phyloP scores from a whole-genome alignment of 2,329 filamentous ascomycete genomes.

The Fusarium sp. region DNA sequence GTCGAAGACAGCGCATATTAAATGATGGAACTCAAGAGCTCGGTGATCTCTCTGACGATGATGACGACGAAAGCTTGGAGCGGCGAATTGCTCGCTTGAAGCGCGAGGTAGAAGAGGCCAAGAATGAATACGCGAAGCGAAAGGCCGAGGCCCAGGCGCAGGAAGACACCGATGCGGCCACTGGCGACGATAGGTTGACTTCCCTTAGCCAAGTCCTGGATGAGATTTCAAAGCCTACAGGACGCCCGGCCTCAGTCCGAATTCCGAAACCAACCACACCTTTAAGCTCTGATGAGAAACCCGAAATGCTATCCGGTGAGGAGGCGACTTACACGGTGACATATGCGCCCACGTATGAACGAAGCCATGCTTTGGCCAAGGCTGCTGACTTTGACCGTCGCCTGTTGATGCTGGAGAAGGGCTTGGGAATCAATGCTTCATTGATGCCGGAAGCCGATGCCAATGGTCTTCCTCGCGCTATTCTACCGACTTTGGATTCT shows the following conservation, averaged over 20 bases:
- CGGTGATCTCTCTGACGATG: constrained; percentile 80
- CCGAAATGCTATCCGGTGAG: constrained; percentile 38
- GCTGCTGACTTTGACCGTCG: constrained; percentile 90
- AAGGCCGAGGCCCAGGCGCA: constrained; percentile 61
- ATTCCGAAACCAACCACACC: constrained; percentile 20
- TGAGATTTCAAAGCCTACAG: constrained; percentile 63
- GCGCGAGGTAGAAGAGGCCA: constrained; percentile 83
- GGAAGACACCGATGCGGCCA: constrained; percentile 61
- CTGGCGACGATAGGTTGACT: constrained; percentile 58
- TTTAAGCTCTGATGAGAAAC: constrained; percentile 32
- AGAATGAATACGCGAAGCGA: constrained; percentile 69
- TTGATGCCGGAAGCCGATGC: constrained; percentile 72
- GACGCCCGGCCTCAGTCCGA: constrained; percentile 24
- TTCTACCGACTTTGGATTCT: constrained; percentile 83
- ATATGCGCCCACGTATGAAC: constrained; percentile 73
- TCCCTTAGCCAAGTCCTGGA: constrained; percentile 80
- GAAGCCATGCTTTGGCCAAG: constrained; percentile 79
- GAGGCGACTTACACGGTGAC: constrained; percentile 72
- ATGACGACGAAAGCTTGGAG: constrained; percentile 79
- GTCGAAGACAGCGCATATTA: constrained; percentile 72
- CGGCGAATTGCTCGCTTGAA: constrained; percentile 84
- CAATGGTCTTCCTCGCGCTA: constrained; percentile 71
- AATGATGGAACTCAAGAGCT: constrained; percentile 74
- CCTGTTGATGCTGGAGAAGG: constrained; percentile 81
- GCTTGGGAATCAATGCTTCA: constrained; percentile 81